Evolutionary conservation across 2,329 filamentous ascomycete species (phyloP), one percentile per base, ranked within the genome.

Genomic region (Calonectria hongkongensis): DNA sequence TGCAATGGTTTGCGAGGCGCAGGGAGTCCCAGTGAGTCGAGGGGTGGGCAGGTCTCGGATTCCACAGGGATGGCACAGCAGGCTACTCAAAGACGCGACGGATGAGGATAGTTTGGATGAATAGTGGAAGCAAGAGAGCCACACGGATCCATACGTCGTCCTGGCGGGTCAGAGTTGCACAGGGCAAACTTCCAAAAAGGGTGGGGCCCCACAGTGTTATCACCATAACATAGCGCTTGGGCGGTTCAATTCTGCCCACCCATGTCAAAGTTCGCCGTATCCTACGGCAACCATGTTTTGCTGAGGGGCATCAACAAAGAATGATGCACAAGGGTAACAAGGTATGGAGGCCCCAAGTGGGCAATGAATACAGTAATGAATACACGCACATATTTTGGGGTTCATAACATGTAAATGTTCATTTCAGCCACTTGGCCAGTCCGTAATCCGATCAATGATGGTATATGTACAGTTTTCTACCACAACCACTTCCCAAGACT

Each of bases 391-490:
- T 3, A 16, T 56, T 39, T 64, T 54, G 45, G 39, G 71, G 71
- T 73, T 76, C 73, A 76, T 79, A 75, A 75, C 78, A 79, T 80
- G 77, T 77, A 76, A 79, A 80, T 80, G 56, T 81, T 83, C 79
- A 81, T 82, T 78, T 76, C 75, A 76, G 70, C 73, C 76, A 71
- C 80, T 76, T 74, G 73, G 71, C 71, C 79, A 74, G 77, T 76
- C 76, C 81, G 79, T 82, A 79, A 78, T 79, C 81, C 81, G 74
- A 82, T 83, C 83, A 83, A 82, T 80, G 81, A 83, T 82, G 80
- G 81, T 81, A 83, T 85, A 85, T 86, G 82, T 85, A 85, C 84
- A 85, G 78, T 81, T 82, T 83, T 82, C 80, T 79, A 79, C 79
- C 82, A 82, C 78, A 67, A 73, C 75, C 74, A 69, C 73, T 70